A percentile compares a stretch with the other conserved stretches of the same genome.
Conservation (phyloP, 306 rosid genomes). For the Prunus mongolica region DNA sequence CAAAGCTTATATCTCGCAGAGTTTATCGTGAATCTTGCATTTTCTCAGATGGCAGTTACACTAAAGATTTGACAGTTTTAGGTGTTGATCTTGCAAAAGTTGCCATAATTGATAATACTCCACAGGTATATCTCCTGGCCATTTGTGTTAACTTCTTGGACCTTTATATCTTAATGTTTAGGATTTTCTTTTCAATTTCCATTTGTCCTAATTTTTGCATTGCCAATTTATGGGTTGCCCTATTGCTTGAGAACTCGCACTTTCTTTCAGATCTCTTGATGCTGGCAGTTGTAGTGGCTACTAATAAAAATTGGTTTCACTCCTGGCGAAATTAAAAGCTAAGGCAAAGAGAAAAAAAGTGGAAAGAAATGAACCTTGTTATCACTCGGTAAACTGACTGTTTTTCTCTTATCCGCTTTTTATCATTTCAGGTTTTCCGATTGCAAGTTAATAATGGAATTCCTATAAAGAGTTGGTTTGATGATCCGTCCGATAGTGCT, state of each 20-base stretch:
- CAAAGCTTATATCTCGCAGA: slow-evolving; percentile 69
- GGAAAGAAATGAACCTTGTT: not conserved
- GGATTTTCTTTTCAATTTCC: slow-evolving; percentile 7
- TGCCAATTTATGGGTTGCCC: not conserved
- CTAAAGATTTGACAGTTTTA: slow-evolving; percentile 88
- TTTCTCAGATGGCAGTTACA: slow-evolving; percentile 85
- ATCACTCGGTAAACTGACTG: slow-evolving; percentile 10
- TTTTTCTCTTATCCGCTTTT: slow-evolving; percentile 34
- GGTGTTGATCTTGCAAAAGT: slow-evolving; percentile 88
- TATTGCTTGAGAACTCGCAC: not conserved
- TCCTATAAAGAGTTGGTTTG: slow-evolving; percentile 99
- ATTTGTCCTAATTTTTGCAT: not conserved
- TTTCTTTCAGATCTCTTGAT: not conserved
- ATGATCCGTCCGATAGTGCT: slow-evolving; percentile 80
- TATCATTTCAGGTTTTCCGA: slow-evolving; percentile 80
- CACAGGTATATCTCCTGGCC: slow-evolving; percentile 61
- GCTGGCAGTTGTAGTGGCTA: not conserved
- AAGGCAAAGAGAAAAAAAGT: not conserved
- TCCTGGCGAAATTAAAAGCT: not conserved
- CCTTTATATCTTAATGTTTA: not conserved
- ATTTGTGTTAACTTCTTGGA: slow-evolving; percentile 5
- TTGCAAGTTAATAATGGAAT: slow-evolving; percentile 99
- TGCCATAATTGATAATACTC: slow-evolving; percentile 90
- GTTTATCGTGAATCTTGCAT: slow-evolving; percentile 89
- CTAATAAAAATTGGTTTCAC: not conserved